Percentiles rank a stretch among this genome's conserved stretches.
These are phyloP conservation scores for Lecanicillium sp. DNA, from an alignment of 2,329 filamentous ascomycete genomes.

Conservation along the genomic window DNA sequence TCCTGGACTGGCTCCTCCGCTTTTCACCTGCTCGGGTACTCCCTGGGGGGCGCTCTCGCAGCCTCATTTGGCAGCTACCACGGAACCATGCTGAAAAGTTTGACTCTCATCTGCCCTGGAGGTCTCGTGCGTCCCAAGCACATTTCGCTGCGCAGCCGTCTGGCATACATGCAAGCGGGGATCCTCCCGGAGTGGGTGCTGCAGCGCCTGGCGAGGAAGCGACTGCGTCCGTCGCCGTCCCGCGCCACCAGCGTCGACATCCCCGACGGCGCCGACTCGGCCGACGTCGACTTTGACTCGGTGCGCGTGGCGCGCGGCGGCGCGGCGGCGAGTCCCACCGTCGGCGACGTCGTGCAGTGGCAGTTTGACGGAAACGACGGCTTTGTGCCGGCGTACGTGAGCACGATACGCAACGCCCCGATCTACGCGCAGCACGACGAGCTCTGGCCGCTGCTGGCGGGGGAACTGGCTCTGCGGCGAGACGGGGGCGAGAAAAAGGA, in stretches of 20 bases:
- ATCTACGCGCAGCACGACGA: slow-evolving; percentile 53
- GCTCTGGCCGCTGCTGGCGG: slow-evolving; percentile 54
- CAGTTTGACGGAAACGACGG: slow-evolving; percentile 61
- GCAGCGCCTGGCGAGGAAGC: slow-evolving; percentile 43
- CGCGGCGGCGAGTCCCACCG: slow-evolving; percentile 44
- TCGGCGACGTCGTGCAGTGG: slow-evolving; percentile 61
- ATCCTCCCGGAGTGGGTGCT: slow-evolving; percentile 55
- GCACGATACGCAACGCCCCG: slow-evolving; percentile 62
- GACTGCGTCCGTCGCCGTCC: slow-evolving; percentile 39
- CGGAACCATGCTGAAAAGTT: slow-evolving; percentile 54
- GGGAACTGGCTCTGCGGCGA: slow-evolving; percentile 38
- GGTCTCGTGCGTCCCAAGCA: slow-evolving; percentile 62
- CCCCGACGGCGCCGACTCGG: slow-evolving; percentile 34
- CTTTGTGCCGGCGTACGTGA: slow-evolving; percentile 65
- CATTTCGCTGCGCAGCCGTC: slow-evolving; percentile 52
- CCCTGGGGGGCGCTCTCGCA: slow-evolving; percentile 68
- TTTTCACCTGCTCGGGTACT: slow-evolving; percentile 74
- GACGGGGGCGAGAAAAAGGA: slow-evolving; percentile 1
- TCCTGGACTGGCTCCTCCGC: slow-evolving; percentile 47
- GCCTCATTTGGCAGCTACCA: slow-evolving; percentile 66
- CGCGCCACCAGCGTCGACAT: slow-evolving; percentile 30
- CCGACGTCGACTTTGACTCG: slow-evolving; percentile 36
- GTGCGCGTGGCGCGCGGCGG: slow-evolving; percentile 46
- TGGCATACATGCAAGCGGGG: slow-evolving; percentile 54
- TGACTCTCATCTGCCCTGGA: slow-evolving; percentile 61